These are phyloP conservation scores for Periconia macrospinosa DNA, from an alignment of 2,329 filamentous ascomycete species.

Conservation along the genomic window DNA sequence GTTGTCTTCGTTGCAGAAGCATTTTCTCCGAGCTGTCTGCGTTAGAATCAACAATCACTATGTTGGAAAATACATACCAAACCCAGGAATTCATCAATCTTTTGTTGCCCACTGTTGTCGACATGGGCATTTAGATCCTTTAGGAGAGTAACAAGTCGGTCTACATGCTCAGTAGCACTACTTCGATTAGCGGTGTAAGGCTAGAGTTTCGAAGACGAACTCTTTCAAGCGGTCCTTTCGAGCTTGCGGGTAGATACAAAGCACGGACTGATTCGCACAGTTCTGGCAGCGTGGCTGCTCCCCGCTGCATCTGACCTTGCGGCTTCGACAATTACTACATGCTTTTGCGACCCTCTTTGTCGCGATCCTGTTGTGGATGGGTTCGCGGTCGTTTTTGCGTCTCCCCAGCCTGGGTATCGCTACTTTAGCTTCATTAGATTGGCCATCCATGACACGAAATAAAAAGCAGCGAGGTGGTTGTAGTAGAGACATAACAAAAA, in stretches of 20 bases:
- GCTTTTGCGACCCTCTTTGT: conserved; percentile 8
- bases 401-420: not conserved
- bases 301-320: conserved; percentile 41
- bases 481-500: too few species aligned
- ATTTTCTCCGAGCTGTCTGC: not conserved
- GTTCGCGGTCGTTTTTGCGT: conserved; percentile 29
- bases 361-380: conserved; percentile 26
- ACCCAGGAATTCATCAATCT: conserved; percentile 15
- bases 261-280: conserved; percentile 27
- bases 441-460: not conserved
- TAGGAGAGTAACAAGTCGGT: conserved; percentile 17
- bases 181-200: conserved; percentile 26
- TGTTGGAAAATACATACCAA: conserved; percentile 1
- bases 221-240: conserved; percentile 37
- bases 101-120: conserved; percentile 9
- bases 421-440: not conserved
- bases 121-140: conserved; percentile 17
- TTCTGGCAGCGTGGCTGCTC: conserved; percentile 32
- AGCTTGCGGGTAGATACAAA: conserved; percentile 35
- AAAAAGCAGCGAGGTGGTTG: too few species aligned
- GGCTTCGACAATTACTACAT: conserved; percentile 30
- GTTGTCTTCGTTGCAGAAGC: not conserved
- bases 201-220: conserved; percentile 12
- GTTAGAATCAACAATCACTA: conserved; percentile 11
- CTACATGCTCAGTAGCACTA: conserved; percentile 7